Conservation (phyloP, 805 yeast species). For the Komagataella phaffii region DNA sequence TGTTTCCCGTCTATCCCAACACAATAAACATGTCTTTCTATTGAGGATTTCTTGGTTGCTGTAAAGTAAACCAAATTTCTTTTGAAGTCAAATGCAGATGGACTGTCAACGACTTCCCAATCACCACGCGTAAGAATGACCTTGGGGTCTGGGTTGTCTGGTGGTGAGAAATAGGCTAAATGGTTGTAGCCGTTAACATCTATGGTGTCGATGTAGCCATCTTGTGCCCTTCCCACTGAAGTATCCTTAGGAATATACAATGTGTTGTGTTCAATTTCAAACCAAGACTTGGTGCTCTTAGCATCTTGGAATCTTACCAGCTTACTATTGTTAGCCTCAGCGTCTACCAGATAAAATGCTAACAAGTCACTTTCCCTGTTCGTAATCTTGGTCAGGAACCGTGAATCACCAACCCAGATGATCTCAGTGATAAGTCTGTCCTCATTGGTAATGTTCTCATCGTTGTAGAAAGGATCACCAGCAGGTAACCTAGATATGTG, state of each 20-base stretch:
- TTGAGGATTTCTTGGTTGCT: constrained; percentile 66
- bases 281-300: constrained; percentile 48
- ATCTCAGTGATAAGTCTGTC: constrained; percentile 53
- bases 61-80: constrained; percentile 46
- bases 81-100: constrained; percentile 44
- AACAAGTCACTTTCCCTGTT: constrained; percentile 57
- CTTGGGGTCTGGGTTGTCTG: constrained; percentile 36
- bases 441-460: constrained; percentile 22
- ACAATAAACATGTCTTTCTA: constrained; percentile 74
- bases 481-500: constrained; percentile 8
- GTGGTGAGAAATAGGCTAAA: constrained; percentile 74
- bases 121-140: constrained; percentile 54
- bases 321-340: constrained; percentile 19
- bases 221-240: constrained; percentile 24
- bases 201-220: constrained; percentile 76
- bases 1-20: constrained; percentile 40
- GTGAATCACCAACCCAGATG: constrained; percentile 48
- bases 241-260: constrained; percentile 39
- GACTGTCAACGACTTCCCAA: constrained; percentile 85
- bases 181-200: constrained; percentile 54
- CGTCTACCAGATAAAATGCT: constrained; percentile 41
- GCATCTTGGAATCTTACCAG: constrained; percentile 35
- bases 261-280: constrained; percentile 60
- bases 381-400: constrained; percentile 41
- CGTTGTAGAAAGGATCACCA: constrained; percentile 27